phyloP scores from a whole-genome alignment of 176 grass and related monocot genomes.

The Avena atlantica region DNA sequence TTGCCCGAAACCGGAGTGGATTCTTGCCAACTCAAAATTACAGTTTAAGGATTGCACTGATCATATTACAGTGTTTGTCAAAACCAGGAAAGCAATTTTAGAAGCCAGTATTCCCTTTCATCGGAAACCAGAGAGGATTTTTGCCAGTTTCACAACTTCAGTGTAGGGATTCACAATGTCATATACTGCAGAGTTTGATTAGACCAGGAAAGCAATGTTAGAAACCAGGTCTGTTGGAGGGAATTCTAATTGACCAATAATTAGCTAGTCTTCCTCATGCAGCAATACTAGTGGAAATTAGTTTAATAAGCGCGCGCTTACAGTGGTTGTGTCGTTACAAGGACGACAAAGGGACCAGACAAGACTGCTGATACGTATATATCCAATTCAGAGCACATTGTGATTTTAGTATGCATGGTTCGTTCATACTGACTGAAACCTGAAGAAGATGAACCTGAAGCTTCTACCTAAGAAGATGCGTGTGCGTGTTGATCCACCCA shows the following conservation, averaged over 20 bases:
- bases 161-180: neutral
- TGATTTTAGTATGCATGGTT: conserved; percentile 27
- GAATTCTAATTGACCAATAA: conserved; percentile 24
- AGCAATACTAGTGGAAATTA: conserved; percentile 15
- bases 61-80: too few species aligned
- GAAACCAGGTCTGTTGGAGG: conserved; percentile 19
- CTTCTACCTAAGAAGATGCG: conserved; percentile 7
- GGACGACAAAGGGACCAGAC: neutral
- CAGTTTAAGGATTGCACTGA: too few species aligned
- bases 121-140: neutral
- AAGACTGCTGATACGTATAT: conserved; percentile 1
- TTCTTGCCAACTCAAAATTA: too few species aligned
- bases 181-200: neutral
- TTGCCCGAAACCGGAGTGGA: too few species aligned
- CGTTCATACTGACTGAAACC: conserved; percentile 40
- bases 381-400: conserved; percentile 24
- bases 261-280: conserved; percentile 13
- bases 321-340: conserved; percentile 31
- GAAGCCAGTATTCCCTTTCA: too few species aligned
- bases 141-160: neutral
- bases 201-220: conserved; percentile 10
- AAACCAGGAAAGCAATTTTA: too few species aligned
- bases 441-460: conserved; percentile 41
- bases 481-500: conserved; percentile 38
- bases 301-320: conserved; percentile 12